Base-by-base conservation (phyloP, 2,329 filamentous ascomycete species). In the Paracamarosporium sp. region DNA sequence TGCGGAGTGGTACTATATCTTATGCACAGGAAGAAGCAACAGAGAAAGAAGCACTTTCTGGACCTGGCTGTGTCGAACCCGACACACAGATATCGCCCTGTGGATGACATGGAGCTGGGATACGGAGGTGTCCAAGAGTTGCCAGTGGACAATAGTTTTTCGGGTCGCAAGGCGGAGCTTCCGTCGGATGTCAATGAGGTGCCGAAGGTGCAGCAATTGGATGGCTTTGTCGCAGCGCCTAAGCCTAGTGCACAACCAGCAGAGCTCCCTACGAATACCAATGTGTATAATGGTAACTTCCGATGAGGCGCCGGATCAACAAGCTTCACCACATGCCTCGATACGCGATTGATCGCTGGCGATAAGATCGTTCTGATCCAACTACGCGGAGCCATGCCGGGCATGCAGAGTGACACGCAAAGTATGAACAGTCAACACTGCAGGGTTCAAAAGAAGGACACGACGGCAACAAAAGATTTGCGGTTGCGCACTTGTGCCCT, bases 191-290 rank as follows among this genome's bases (percentile, higher is more conserved):
- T 13, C 5, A 33, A 50, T 20, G 47, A 38, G 24, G 33, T 38
- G 4, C 47, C 22, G 13, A 30, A 17, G 13, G 33, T 50, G 15
- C 47, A 50, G 47, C 31, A 50, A 24, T 38, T 40, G 33, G 47
- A 50, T 20, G 47, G 53, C n/a, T 57, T 52, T 52, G 31, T 53
- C 5, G 58, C 55, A 22, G 31, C 58, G 51, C 52, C 56, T 20
- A 50, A 41, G 30, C 41, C 48, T 12, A 55, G 45, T 48, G 38
- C 40, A 20, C 47, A 33, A 22, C 56, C 56, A 17, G 48, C 46
- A 22, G 56, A 59, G 46, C 46, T 59, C 4, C 40, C 46, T 38
- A 51, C 51, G 15, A 36, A 40, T 24, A 28, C 22, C 15, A 15
- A 17, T 13, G 20, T 11, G 9, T 31, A 36, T 15, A 24, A 35